Conservation (phyloP, 2,329 filamentous ascomycete species). For the Phyllosticta citribraziliensis region DNA sequence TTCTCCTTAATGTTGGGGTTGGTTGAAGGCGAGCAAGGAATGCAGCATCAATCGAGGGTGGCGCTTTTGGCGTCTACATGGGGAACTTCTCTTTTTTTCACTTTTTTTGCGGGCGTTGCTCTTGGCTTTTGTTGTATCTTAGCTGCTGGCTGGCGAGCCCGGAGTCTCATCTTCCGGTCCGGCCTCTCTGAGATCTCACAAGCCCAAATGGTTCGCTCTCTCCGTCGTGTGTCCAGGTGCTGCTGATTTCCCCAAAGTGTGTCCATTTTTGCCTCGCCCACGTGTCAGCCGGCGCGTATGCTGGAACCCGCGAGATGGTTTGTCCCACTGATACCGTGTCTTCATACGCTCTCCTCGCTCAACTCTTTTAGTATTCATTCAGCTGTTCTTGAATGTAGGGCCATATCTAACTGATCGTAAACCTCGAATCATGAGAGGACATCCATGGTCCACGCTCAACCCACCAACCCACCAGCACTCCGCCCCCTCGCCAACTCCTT, state of each 20-base stretch:
- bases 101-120: background rate
- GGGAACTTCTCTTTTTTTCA: constrained; percentile 1
- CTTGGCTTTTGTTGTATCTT: constrained; percentile 4
- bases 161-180: background rate
- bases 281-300: background rate
- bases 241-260: background rate
- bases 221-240: background rate
- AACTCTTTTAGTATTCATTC: background rate
- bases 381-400: background rate
- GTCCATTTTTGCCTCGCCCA: background rate
- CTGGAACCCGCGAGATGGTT: background rate
- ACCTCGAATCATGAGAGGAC: too few relatives aligned
- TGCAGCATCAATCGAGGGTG: constrained; percentile 6
- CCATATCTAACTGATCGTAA: too few relatives aligned
- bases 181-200: background rate
- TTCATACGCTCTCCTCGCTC: background rate
- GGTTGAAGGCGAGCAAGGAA: constrained; percentile 1
- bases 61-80: constrained; percentile 7
- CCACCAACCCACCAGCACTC: background rate
- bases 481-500: constrained; percentile 43
- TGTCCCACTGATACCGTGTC: background rate
- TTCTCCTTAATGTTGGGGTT: background rate
- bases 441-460: background rate
- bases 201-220: background rate
- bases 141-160: background rate